Base-by-base conservation (phyloP, 768 basidiomycete genomes). In the Suillus occidentalis region DNA sequence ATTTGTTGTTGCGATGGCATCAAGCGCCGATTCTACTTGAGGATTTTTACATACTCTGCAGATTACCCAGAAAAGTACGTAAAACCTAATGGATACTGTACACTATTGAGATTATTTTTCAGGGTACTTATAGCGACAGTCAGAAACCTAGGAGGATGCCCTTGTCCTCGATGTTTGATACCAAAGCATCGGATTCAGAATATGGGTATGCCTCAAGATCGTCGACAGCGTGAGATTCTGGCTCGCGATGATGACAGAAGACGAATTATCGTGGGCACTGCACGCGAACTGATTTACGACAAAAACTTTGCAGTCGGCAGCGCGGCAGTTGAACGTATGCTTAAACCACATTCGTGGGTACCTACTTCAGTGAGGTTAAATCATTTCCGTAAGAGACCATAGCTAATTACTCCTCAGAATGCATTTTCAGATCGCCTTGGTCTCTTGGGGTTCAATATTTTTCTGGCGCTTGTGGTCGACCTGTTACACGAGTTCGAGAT, bases 41-140 rank as follows among this genome's bases (percentile, higher is more conserved):
- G 69, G 0, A 68, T 79, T 0, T 73, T 79, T 37, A 77, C 76
- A 2, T 79, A 79, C 50, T 72, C 75, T 6, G 76, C 75, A 0
- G 75, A 80, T 56, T 80, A 80, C 50, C 78, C 78, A 0, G 77
- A 80, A 37, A 80, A 80, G 79, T 78, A 52, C 3, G n/a, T n/a
- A 18, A 40, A 16, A 13, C 18, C 39, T 14, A 60, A n/a, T 16
- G 20, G 14, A 25, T 50, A 20, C 6, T 37, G 13, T 6, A 31
- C 25, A 14, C 13, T 16, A 40, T 16, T 40, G 39, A 40, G 14
- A 14, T 34, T 12, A 61, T 28, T 14, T 18, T 2, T 58, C 36
- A n/a, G n/a, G n/a, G n/a, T 28, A 1, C 61, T 78, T 0, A 9
- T 78, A 0, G 74, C 73, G 5, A 72, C 69, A 0, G 68, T 78